Evolutionary conservation across 2,329 filamentous ascomycete genomes (phyloP), one percentile per base, ranked within the genome.

Genomic region (Penicillium sp.): DNA sequence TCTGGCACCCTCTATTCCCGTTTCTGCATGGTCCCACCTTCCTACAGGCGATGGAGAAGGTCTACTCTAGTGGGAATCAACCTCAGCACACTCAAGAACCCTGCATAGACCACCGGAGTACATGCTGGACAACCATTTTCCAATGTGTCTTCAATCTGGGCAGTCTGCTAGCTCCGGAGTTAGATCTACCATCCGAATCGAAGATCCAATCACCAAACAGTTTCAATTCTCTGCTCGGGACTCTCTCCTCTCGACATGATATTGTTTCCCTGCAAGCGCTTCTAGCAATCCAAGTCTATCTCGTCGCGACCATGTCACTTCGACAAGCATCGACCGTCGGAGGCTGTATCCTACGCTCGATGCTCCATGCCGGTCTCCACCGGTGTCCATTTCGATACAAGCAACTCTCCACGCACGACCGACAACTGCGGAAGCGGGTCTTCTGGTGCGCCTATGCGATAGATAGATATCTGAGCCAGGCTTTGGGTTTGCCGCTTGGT

Each of bases 121-220:
- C 69, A 33, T 69, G 68, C 56, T 67, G 72, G 73, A 71, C 70
- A n/a, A 62, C 67, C 5, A 79, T 77, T 2, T 77, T 82, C 41
- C 80, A 82, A 61, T 80, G 81, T 52, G 73, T 82, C n/a, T 81
- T 83, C 63, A 81, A 80, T 50, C 74, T 83, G 17, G 80, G 79
- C 2, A 72, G 62, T 54, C 67, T 73, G 9, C 62, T 73, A n/a
- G 66, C 68, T 13, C 67, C 69, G 21, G 67, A 75, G 27, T 54
- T 75, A 4, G 60, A 67, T 21, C 65, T 79, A 4, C 69, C 74
- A 2, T 58, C 67, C 1, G 66, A 68, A 19, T 77, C 69, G 12
- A 71, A 68, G 37, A 78, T 80, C 47, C 69, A 72, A 38, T 75
- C 76, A 13, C 70, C 73, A 0, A 67, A 70, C 10, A 74, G 72